Base-by-base conservation (phyloP, 2,329 filamentous ascomycete species). In the Pseudocercospora eumusae region DNA sequence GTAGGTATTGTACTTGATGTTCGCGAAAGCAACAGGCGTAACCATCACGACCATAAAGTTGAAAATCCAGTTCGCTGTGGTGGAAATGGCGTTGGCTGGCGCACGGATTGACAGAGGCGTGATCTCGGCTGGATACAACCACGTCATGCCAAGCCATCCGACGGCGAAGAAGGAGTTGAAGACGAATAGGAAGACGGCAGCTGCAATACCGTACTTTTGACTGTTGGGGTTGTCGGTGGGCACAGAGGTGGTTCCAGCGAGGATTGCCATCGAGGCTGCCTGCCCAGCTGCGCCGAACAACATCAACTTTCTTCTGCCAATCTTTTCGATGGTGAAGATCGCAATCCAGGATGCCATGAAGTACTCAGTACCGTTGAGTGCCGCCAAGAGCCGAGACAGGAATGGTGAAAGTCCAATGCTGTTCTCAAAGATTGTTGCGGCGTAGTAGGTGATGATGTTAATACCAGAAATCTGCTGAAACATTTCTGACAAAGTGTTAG, bases 261-360 rank as follows among this genome's bases (percentile, higher is more conserved):
- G 61, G 8, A 75, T 63, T 4, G 67, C 68, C 73, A 74, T 75
- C 0, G 70, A 75, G 5, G 56, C 21, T 6, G 63, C 61, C 60
- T 69, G 67, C 20, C 70, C 69, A 23, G 56, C 56, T 1, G 86
- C 85, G 58, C 89, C 89, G 64, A 90, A 85, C 15, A 92, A 77
- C 87, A 92, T 91, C 64, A 92, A 82, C 70, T 85, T 84, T 13
- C 89, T 83, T 25, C 89, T 77, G 18, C 81, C 81, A 56, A 82
- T 75, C 45, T 75, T 77, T 65, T 83, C 81, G 62, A 83, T 79
- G 7, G 79, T 79, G 65, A 82, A 82, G 44, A 84, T 78, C 2
- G 81, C 79, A 23, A 84, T 70, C 71, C 78, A 78, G 2, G 81
- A 83, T 2, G 73, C 73, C 33, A 82, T 58, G 66, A 84, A 84